Evolutionary conservation across 176 grass and related monocot species (phyloP).

Genomic region (Eragrostis nindensis): DNA sequence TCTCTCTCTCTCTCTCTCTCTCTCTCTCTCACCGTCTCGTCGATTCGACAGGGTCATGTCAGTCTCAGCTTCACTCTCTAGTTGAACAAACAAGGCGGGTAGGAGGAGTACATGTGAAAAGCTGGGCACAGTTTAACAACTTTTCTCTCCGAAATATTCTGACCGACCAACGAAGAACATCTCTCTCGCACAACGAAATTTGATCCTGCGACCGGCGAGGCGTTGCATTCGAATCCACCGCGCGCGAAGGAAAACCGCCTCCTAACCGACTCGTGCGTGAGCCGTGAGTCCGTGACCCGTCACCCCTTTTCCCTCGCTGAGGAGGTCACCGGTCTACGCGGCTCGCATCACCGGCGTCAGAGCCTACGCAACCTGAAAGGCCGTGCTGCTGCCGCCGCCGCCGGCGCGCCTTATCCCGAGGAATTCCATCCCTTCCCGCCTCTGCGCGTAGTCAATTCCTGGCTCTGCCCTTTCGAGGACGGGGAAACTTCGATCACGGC

Average conservation of each 20-base stretch:
- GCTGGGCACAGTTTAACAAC: neutral
- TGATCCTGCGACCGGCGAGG: neutral
- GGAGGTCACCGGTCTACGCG: neutral
- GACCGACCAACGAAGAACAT: neutral
- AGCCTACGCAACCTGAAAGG: conserved; percentile 1
- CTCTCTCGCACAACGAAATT: neutral
- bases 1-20: too few relatives aligned
- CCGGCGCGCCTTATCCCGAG: neutral
- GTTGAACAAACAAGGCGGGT: neutral
- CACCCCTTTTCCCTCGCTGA: neutral
- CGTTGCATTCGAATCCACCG: conserved; percentile 21
- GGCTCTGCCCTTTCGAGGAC: neutral
- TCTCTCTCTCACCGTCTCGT: too few relatives aligned
- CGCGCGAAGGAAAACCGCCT: neutral
- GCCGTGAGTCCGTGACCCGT: neutral
- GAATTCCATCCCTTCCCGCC: neutral
- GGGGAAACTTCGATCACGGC: neutral
- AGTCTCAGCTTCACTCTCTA: neutral
- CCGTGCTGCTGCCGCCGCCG: conserved; percentile 25
- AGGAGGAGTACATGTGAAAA: neutral
- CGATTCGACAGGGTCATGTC: conserved; percentile 7
- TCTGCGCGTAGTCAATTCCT: neutral
- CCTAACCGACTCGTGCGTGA: neutral
- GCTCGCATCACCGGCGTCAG: neutral
- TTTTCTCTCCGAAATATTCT: neutral